A percentile compares a stretch with the other conserved stretches of the same genome.
Conservation (phyloP, 805 yeast genomes). For the Lipomyces lipofer region DNA sequence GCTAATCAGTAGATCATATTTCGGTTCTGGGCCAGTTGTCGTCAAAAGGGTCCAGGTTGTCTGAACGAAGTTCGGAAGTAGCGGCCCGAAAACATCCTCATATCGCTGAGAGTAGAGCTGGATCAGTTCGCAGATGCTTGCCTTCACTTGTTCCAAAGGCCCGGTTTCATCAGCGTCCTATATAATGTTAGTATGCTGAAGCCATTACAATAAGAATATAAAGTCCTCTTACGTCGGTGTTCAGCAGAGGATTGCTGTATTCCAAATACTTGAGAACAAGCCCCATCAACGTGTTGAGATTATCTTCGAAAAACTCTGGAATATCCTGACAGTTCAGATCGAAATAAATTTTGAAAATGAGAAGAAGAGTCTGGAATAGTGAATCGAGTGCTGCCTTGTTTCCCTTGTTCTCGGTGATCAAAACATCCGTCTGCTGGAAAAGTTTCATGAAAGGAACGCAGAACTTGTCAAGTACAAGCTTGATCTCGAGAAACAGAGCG, state of each 20-base stretch:
- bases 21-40: conserved; percentile 64
- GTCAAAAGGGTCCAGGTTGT: conserved; percentile 78
- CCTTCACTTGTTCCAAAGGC: conserved; percentile 66
- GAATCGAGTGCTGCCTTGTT: conserved; percentile 55
- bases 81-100: conserved; percentile 84
- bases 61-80: conserved; percentile 75
- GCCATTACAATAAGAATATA: neutral
- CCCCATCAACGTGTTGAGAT: conserved; percentile 72
- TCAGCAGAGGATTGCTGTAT: conserved; percentile 57
- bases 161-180: conserved; percentile 61
- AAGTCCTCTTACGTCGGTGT: conserved; percentile 41
- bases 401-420: conserved; percentile 50
- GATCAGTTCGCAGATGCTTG: conserved; percentile 80
- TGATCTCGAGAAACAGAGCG: conserved; percentile 82
- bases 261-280: conserved; percentile 78
- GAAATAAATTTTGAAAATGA: conserved; percentile 78
- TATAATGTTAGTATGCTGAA: neutral
- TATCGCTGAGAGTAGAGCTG: conserved; percentile 86
- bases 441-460: conserved; percentile 74
- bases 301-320: conserved; percentile 96
- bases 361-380: conserved; percentile 66
- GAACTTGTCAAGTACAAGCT: conserved; percentile 81
- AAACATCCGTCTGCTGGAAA: conserved; percentile 63
- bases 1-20: conserved; percentile 81
- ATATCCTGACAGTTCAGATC: conserved; percentile 97